These are phyloP conservation scores for Candida nonsorbophila DNA, from an alignment of 805 yeast species.

Conservation along the genomic window DNA sequence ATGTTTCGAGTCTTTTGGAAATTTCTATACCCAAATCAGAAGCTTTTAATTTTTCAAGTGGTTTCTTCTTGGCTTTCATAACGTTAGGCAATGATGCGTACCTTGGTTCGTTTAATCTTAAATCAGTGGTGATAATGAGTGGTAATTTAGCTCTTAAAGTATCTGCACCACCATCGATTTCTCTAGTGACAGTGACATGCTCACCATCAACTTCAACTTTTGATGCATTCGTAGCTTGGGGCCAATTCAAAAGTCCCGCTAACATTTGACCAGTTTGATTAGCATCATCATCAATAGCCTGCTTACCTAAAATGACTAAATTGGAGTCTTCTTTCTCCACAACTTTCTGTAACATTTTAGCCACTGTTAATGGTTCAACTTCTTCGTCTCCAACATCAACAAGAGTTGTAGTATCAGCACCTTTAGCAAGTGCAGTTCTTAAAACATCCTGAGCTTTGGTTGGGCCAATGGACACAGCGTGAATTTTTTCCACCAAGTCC, in stretches of 20 bases:
- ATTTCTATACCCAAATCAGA: slow-evolving; percentile 68
- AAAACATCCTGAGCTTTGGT: slow-evolving; percentile 81
- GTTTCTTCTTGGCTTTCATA: slow-evolving; percentile 98
- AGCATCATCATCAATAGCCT: slow-evolving; percentile 92
- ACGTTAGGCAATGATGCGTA: slow-evolving; percentile 93
- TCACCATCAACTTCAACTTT: slow-evolving; percentile 63
- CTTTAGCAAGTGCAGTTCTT: slow-evolving; percentile 90
- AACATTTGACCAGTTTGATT: slow-evolving; percentile 96
- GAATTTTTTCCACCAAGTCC: slow-evolving; percentile 69
- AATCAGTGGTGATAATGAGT: slow-evolving; percentile 83
- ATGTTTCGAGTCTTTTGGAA: slow-evolving; percentile 56
- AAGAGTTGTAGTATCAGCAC: slow-evolving; percentile 82
- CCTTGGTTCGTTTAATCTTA: slow-evolving; percentile 91
- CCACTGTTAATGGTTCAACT: slow-evolving; percentile 84
- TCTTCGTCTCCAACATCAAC: slow-evolving; percentile 69
- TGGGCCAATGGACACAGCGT: slow-evolving; percentile 90
- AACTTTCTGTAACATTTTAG: slow-evolving; percentile 72
- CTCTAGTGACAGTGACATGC: slow-evolving; percentile 72
- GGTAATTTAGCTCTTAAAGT: slow-evolving; percentile 76
- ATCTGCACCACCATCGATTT: slow-evolving; percentile 94
- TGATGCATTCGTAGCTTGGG: slow-evolving; percentile 93
- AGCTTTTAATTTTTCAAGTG: slow-evolving; percentile 59
- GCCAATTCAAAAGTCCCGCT: slow-evolving; percentile 92
- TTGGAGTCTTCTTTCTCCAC: slow-evolving; percentile 69
- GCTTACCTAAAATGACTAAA: slow-evolving; percentile 88